Conservation (phyloP, 768 basidiomycete genomes). For the Neoboletus subvelutipes region DNA sequence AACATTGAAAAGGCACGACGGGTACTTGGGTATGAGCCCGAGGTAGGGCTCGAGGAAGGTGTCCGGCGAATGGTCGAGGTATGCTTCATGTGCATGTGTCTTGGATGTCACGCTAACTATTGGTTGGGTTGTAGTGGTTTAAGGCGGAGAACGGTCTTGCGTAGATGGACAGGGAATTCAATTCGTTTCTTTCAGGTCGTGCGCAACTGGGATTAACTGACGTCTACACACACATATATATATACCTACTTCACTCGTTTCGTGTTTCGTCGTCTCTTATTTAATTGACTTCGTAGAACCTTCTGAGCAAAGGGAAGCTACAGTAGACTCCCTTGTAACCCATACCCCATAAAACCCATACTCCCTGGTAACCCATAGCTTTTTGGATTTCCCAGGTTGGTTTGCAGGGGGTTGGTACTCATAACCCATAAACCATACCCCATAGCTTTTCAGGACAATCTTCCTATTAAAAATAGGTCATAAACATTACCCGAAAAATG, state of each 20-base stretch:
- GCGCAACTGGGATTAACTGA: not conserved
- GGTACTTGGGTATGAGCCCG: conserved; percentile 90
- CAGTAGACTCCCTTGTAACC: no score
- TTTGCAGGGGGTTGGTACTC: no score
- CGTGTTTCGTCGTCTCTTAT: not conserved
- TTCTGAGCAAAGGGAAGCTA: no score
- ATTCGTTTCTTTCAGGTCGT: not conserved
- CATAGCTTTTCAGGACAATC: no score
- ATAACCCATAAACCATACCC: no score
- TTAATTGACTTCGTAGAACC: not conserved
- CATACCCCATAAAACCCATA: no score
- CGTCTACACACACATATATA: not conserved
- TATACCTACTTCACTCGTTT: conserved; percentile 6
- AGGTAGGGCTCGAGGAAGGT: conserved; percentile 87
- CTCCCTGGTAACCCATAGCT: no score
- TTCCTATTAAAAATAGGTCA: no score
- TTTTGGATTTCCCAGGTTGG: no score
- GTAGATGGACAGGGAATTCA: conserved; percentile 9
- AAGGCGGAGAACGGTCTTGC: conserved; percentile 32
- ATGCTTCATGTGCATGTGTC: conserved; percentile 22
- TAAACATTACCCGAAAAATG: no score
- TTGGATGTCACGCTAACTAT: not conserved
- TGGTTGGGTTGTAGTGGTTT: conserved; percentile 21
- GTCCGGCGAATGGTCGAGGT: conserved; percentile 76
- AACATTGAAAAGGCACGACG: conserved; percentile 93